phyloP scores from a whole-genome alignment of 768 basidiomycete genomes.

The Calocybe indica region DNA sequence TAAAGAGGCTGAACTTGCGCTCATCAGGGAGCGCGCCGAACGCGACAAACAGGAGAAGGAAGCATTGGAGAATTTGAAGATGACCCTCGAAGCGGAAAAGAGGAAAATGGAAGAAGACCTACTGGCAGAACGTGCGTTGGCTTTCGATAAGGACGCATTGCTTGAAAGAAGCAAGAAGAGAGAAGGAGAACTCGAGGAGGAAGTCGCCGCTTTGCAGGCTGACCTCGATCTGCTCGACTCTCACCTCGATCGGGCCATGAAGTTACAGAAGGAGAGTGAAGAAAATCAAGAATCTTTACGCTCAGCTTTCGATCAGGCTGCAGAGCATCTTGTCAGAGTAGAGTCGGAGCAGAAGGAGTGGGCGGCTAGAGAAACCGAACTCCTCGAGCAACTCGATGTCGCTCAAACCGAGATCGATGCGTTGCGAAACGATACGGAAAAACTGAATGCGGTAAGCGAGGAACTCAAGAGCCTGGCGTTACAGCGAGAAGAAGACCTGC shows the following conservation, averaged over 20 bases:
- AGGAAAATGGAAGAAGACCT: slow-evolving; percentile 75
- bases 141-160: slow-evolving; percentile 76
- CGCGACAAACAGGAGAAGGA: slow-evolving; percentile 79
- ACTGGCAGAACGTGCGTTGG: slow-evolving; percentile 73
- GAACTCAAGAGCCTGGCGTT: slow-evolving; percentile 63
- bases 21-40: slow-evolving; percentile 82
- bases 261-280: slow-evolving; percentile 72
- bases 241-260: slow-evolving; percentile 76
- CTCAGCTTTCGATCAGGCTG: slow-evolving; percentile 75
- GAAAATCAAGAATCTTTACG: slow-evolving; percentile 70
- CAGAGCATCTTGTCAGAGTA: slow-evolving; percentile 77
- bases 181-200: slow-evolving; percentile 84
- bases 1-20: slow-evolving; percentile 78
- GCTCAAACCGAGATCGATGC: slow-evolving; percentile 56
- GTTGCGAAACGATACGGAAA: slow-evolving; percentile 52
- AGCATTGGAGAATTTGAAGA: slow-evolving; percentile 72
- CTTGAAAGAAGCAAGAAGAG: slow-evolving; percentile 80
- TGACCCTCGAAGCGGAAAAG: slow-evolving; percentile 82
- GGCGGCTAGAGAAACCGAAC: slow-evolving; percentile 56
- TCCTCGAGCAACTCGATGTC: slow-evolving; percentile 49
- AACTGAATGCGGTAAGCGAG: slow-evolving; percentile 57
- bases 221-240: slow-evolving; percentile 84
- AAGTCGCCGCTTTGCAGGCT: slow-evolving; percentile 68
- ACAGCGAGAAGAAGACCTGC: slow-evolving; percentile 78
- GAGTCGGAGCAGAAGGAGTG: slow-evolving; percentile 74